Evolutionary conservation across 768 basidiomycete species (phyloP), one percentile per base, ranked within the genome.

Genomic region (Pisolithus orientalis): DNA sequence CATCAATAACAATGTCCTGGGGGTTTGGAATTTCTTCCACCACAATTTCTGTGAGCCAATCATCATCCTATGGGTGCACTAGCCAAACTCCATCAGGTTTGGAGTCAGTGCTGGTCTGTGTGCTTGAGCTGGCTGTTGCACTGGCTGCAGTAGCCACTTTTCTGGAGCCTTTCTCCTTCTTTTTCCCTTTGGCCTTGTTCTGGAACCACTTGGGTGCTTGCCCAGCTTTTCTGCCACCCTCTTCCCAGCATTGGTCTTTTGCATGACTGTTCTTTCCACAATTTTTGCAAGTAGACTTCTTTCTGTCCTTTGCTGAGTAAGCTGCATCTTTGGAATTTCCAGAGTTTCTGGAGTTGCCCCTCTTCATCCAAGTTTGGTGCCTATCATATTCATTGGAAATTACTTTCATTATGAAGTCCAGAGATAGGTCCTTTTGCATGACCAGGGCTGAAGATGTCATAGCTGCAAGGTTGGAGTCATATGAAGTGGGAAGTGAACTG

Each of bases 401-500:
- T 8, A 25, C 6, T 17, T 25, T 43, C 42, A 43, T 43, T 5
- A 43, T 43, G 42, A 21, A 25, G 24, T 43, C 24, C n/a, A n/a
- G n/a, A 25, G 42, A 14, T 1, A 46, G 9, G 6, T 65, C 60
- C n/a, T 53, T 45, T 25, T 25, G 55, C 49, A 13, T 6, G 21
- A 43, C 8, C 8, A 21, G 17, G 24, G 44, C 44, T 4, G 28
- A 46, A 3, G 64, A 61, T n/a, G 54, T 62, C 38, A 74, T 49
- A 16, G 66, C 52, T 16, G 68, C 62, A 48, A 71, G 59, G 44
- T 59, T 63, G 38, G 66, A 49, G 49, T 68, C 65, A 53, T 67
- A 73, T 17, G 64, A 67, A 4, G 46, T 24, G 7, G 71, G 71
- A 27, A 74, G 62, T 3, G 72, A 73, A 16, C 59, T 53, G 17